Evolutionary conservation across 164 flowering plant genomes (phyloP), one percentile per base, ranked within the genome.

Genomic region (Dillenia turbinata): DNA sequence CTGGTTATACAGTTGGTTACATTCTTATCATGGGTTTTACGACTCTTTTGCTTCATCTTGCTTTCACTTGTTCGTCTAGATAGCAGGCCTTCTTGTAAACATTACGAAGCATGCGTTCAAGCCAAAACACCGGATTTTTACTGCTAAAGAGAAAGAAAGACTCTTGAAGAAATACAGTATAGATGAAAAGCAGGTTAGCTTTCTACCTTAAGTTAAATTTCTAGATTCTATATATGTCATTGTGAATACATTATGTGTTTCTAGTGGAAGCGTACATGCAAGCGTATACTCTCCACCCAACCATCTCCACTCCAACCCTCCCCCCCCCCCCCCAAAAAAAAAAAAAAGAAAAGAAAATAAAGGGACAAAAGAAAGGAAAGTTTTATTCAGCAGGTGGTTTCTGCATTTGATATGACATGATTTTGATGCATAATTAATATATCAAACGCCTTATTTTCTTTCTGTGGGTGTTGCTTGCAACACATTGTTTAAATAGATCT

Each of bases 161-260:
- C 84, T 94, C 9, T 59, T 93, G 9, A 78, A 80, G 62, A 80
- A 87, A 75, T 87, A 73, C 69, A 79, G 71, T 64, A 60, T 91
- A 66, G 83, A 81, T 48, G 98, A 89, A 43, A 91, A 89, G 66
- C 97, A 94, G 96, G 97, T 93, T 43, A 50, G 73, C 57, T 40
- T 44, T 47, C 24, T 24, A 9, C 40, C n/a, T 12, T 57, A 12
- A n/a, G 52, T 11, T 61, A 43, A 40, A 47, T 17, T 19, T 54
- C 22, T 54, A 14, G 12, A 15, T n/a, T 11, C 57, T 24, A 54
- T 54, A 33, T 33, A 33, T 33, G 40, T 33, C 40, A 33, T 6
- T 24, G 12, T 10, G 10, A 54, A 19, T 54, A 10, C 14, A 56
- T 22, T 44, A 56, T 11, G 12, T 56, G 33, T 56, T 15, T 33